Conservation (phyloP, 2,329 filamentous ascomycete species). For the Fusarium sp. region DNA sequence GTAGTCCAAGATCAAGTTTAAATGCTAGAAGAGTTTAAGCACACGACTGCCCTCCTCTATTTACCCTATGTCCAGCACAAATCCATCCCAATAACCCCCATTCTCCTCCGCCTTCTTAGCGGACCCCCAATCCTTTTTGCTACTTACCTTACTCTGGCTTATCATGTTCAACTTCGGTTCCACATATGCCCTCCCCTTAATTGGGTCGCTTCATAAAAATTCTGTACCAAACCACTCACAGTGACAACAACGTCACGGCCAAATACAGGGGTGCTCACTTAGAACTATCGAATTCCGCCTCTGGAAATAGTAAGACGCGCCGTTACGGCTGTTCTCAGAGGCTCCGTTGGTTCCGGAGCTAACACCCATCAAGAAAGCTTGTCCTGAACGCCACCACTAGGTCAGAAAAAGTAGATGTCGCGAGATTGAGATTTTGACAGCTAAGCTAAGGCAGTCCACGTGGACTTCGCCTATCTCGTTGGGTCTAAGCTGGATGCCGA, state of each 20-base stretch:
- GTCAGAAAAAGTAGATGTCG: neutral
- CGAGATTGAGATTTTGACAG: slow-evolving; percentile 8
- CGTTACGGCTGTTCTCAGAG: neutral
- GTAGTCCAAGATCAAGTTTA: too few relatives aligned
- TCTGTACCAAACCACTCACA: neutral
- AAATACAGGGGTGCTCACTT: neutral
- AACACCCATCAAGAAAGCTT: neutral
- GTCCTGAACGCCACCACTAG: slow-evolving; percentile 2
- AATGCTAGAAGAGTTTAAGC: neutral
- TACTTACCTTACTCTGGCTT: neutral
- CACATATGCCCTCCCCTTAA: too few relatives aligned
- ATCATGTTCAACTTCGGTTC: neutral
- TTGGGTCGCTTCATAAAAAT: neutral
- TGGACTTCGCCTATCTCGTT: slow-evolving; percentile 5
- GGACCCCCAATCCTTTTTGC: neutral
- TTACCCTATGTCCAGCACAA: neutral
- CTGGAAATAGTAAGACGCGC: neutral
- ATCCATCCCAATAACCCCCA: neutral
- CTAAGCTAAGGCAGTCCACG: neutral
- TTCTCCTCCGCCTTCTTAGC: too few relatives aligned
- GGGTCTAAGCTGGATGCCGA: neutral
- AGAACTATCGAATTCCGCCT: neutral
- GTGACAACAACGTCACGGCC: neutral
- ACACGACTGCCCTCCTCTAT: neutral
- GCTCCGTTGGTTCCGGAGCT: neutral